Evolutionary conservation across 495 filamentous ascomycete species (phyloP).

Genomic region (Penicillium antarcticum): DNA sequence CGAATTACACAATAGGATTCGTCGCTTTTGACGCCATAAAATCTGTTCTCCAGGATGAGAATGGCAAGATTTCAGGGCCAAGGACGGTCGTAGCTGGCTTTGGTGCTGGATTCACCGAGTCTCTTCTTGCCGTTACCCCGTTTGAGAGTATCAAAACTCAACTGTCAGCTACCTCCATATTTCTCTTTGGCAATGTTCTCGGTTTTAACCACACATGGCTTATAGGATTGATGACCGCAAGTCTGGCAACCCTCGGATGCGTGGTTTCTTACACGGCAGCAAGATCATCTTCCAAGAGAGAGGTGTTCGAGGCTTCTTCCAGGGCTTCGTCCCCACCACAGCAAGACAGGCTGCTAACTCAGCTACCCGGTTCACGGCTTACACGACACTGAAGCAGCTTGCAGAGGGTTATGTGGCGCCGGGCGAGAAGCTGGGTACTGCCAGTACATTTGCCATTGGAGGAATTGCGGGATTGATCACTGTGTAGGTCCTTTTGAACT

Average conservation of each 20-base stretch:
- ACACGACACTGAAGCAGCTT: constrained; percentile 84
- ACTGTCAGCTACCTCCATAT: constrained; percentile 47
- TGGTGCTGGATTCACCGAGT: constrained; percentile 92
- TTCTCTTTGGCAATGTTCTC: neutral
- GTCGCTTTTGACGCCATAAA: constrained; percentile 96
- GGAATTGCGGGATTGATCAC: constrained; percentile 89
- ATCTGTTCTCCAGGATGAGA: constrained; percentile 71
- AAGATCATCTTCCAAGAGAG: constrained; percentile 82
- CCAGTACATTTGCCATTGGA: constrained; percentile 87
- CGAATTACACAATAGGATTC: constrained; percentile 57
- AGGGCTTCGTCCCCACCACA: constrained; percentile 93
- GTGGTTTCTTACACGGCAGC: constrained; percentile 88
- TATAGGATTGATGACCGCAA: constrained; percentile 91
- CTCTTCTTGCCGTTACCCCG: constrained; percentile 87
- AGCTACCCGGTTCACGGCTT: constrained; percentile 82
- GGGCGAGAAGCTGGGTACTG: constrained; percentile 88
- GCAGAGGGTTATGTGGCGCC: constrained; percentile 90
- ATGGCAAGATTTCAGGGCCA: constrained; percentile 87
- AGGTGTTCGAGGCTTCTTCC: constrained; percentile 89
- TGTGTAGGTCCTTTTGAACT: constrained; percentile 58
- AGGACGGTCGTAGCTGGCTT: constrained; percentile 91
- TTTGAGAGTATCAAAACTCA: constrained; percentile 99
- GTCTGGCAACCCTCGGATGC: constrained; percentile 77
- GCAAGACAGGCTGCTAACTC: constrained; percentile 93
- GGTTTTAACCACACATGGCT: neutral